phyloP scores from a whole-genome alignment of 2,329 filamentous ascomycete genomes.

The Hypoxylon sp. region DNA sequence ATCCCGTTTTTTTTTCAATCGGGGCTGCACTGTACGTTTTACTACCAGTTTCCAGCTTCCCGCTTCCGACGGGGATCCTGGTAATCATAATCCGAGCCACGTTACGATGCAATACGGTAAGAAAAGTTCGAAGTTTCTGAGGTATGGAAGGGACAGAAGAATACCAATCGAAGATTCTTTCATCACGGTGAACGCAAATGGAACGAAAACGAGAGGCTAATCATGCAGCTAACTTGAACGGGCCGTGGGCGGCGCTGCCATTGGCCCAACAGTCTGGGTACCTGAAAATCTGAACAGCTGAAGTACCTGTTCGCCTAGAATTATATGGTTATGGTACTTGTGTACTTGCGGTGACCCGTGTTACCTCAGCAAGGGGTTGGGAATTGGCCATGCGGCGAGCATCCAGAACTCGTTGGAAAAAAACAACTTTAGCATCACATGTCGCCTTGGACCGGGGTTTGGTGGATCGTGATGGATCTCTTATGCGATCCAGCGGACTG shows the following conservation, averaged over 20 bases:
- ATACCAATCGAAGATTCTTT: conserved; percentile 44
- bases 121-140: conserved; percentile 5
- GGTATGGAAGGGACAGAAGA: conserved; percentile 28
- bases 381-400: conserved; percentile 29
- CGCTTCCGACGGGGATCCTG: conserved; percentile 29
- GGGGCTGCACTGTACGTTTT: conserved; percentile 23
- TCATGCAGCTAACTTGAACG: conserved; percentile 47
- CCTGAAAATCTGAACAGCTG: conserved; percentile 47
- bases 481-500: conserved; percentile 38
- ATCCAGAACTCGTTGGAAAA: conserved; percentile 38
- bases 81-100: conserved; percentile 13
- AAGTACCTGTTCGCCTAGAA: conserved; percentile 27
- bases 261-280: conserved; percentile 51
- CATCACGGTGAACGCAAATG: conserved; percentile 46
- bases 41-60: conserved; percentile 14
- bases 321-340: conserved; percentile 23
- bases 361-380: conserved; percentile 27
- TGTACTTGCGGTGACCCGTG: conserved; percentile 36
- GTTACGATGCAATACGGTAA: conserved; percentile 31
- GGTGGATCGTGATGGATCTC: conserved; percentile 44
- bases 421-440: conserved; percentile 41
- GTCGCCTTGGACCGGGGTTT: conserved; percentile 38
- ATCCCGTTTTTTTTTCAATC: conserved; percentile 24
- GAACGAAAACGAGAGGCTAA: conserved; percentile 43
- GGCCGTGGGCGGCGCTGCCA: conserved; percentile 45